These are phyloP conservation scores for Fusarium pilosicola DNA, from an alignment of 2,329 filamentous ascomycete species.

Conservation along the genomic window DNA sequence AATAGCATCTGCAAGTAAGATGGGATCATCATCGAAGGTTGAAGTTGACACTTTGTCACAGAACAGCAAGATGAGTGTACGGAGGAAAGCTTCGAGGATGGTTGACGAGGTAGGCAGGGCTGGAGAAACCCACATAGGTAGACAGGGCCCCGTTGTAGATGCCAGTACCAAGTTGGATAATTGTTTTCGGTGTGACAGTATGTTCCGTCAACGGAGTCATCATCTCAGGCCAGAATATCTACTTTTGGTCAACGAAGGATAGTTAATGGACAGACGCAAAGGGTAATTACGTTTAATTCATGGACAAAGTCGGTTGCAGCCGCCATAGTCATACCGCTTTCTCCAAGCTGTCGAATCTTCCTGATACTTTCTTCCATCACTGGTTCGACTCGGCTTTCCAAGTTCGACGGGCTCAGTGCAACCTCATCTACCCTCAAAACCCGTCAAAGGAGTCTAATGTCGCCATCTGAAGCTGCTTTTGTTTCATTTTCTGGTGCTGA, in stretches of 20 bases:
- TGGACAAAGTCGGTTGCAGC: not conserved
- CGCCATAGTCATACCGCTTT: not conserved
- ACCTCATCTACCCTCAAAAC: not conserved
- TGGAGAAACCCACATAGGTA: not conserved
- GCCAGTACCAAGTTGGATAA: not conserved
- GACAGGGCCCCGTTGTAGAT: not conserved
- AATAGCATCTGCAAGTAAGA: not conserved
- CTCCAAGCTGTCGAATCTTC: not conserved
- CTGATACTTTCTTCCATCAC: not conserved
- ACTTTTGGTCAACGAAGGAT: not conserved
- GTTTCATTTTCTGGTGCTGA: not conserved
- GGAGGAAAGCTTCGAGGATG: not conserved
- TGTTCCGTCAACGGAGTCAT: not conserved
- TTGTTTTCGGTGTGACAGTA: not conserved
- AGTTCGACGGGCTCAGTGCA: not conserved
- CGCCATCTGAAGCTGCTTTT: not conserved
- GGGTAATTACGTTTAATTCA: not conserved
- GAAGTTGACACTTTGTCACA: not conserved
- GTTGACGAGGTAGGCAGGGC: not conserved
- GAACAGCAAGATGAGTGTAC: not conserved
- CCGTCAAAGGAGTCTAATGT: not conserved
- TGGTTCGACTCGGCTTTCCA: not conserved
- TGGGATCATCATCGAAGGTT: not conserved
- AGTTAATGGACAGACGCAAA: not conserved
- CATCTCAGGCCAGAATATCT: not conserved